Base-by-base conservation (phyloP, 2,329 filamentous ascomycete genomes). In the Talaromyces verruculosus region DNA sequence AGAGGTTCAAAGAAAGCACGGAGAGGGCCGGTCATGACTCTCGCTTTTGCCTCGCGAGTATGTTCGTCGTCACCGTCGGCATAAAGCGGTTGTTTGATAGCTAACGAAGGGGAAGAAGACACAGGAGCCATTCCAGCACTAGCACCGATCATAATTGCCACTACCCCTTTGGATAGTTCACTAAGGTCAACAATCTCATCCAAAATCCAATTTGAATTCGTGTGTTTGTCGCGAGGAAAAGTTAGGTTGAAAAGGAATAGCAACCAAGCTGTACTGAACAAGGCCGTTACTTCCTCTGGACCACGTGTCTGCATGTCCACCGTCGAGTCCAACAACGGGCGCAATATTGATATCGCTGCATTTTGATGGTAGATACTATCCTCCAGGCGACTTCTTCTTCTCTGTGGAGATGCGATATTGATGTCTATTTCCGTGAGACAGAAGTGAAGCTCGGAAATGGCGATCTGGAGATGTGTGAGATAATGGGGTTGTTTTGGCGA, bases 181-280 rank as follows among this genome's bases (percentile, higher is more conserved):
- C 63, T 65, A 11, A 65, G 57, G n/a, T 61, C 45, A 19, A 65
- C 55, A 28, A 65, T 65, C 25, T 65, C 55, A 8, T 65, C 45
- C 15, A 65, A 1, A 4, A 65, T 41, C 63, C 63, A 65, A n/a
- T 55, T 47, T 3, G 51, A 53, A 1, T 37, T 59, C 8, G n/a
- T 8, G 13, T 15, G 30, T 13, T 33, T 30, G 25, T 37, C 13
- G 17, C 63, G 55, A 10, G 57, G 63, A 5, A 61, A 41, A 2
- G 63, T 61, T 11, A 65, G 55, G 13, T 61, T 55, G 25, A 65
- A 61, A 5, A 65, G 35, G 19, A 65, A 65, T 1, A 65, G 22
- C 6, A 65, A 25, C 63, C 55, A 61, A 17, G 57, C 35, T 37
- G 63, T 35, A 0, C 57, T 39, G n/a, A 65, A 65, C 28, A 65